A percentile compares a stretch with the other conserved stretches of the same genome.
Evolutionary conservation across 78 protist species (phyloP).

Genomic region (Dictyostelium purpureum): DNA sequence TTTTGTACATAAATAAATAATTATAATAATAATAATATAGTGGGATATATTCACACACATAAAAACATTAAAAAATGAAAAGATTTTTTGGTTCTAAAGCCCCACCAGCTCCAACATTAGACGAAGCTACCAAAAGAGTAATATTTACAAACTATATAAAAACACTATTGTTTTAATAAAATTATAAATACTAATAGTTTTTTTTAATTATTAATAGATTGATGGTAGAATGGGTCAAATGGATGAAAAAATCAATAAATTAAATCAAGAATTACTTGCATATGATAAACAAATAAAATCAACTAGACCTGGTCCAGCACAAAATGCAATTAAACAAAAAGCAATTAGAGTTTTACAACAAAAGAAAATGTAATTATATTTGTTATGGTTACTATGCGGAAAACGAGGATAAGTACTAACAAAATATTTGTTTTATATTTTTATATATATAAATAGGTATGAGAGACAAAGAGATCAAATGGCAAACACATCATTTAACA

Average conservation of each 20-base stretch:
- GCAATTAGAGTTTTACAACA: constrained; percentile 85
- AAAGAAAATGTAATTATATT: constrained; percentile 80
- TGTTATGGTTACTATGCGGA: too few species aligned
- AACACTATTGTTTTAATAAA: background rate
- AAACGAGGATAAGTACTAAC: too few species aligned
- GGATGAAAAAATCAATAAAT: constrained; percentile 83
- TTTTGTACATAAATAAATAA: background rate
- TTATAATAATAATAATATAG: background rate
- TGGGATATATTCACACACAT: background rate
- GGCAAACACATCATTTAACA: constrained; percentile 85
- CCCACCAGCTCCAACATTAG: constrained; percentile 59
- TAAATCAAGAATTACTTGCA: constrained; percentile 81
- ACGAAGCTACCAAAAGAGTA: constrained; percentile 77
- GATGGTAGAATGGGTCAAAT: constrained; percentile 73
- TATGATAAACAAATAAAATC: constrained; percentile 78
- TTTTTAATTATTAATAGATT: constrained; percentile 17
- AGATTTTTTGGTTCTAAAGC: constrained; percentile 79
- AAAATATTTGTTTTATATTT: too few species aligned
- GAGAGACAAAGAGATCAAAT: constrained; percentile 87
- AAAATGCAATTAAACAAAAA: constrained; percentile 71
- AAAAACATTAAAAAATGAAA: constrained; percentile 37
- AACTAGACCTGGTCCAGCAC: constrained; percentile 82
- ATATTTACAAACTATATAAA: background rate
- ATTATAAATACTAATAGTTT: background rate
- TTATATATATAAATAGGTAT: too few species aligned